These are phyloP conservation scores for Luffa aegyptiaca DNA, from an alignment of 306 rosid genomes.

Conservation along the genomic window DNA sequence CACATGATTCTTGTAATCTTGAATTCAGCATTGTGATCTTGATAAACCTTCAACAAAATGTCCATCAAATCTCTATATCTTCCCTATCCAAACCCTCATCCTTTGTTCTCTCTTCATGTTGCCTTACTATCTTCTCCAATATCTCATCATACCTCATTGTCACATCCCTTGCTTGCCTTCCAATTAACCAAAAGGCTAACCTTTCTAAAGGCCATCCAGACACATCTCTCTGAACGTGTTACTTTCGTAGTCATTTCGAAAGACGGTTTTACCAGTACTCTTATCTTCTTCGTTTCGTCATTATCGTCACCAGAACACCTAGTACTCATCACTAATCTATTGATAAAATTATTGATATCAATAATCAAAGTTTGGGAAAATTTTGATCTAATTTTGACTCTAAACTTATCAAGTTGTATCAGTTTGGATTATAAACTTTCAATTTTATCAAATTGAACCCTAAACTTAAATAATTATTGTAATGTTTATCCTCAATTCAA, in stretches of 20 bases:
- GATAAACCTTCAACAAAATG: conserved; percentile 24
- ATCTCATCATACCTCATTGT: conserved; percentile 25
- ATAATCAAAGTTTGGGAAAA: too few relatives aligned
- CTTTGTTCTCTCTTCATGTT: conserved; percentile 24
- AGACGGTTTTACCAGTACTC: conserved; percentile 21
- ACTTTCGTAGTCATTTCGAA: conserved; percentile 26
- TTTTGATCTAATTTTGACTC: too few relatives aligned
- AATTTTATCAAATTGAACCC: too few relatives aligned
- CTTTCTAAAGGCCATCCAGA: conserved; percentile 29
- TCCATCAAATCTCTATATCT: conserved; percentile 36
- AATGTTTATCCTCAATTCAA: too few relatives aligned
- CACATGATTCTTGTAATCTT: conserved; percentile 25
- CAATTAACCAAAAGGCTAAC: conserved; percentile 29
- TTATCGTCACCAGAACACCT: conserved; percentile 21
- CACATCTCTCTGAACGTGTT: conserved; percentile 28
- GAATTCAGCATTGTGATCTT: conserved; percentile 29
- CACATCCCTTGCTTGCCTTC: conserved; percentile 25
- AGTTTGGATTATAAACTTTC: too few relatives aligned
- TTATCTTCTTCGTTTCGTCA: conserved; percentile 24
- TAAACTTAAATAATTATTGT: too few relatives aligned
- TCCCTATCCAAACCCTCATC: conserved; percentile 3
- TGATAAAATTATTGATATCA: neutral
- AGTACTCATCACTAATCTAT: conserved; percentile 27
- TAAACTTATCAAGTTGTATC: too few relatives aligned
- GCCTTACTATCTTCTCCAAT: conserved; percentile 30